Base-by-base conservation (phyloP, 441 rosid genomes). In the Adansonia rubrostipa region DNA sequence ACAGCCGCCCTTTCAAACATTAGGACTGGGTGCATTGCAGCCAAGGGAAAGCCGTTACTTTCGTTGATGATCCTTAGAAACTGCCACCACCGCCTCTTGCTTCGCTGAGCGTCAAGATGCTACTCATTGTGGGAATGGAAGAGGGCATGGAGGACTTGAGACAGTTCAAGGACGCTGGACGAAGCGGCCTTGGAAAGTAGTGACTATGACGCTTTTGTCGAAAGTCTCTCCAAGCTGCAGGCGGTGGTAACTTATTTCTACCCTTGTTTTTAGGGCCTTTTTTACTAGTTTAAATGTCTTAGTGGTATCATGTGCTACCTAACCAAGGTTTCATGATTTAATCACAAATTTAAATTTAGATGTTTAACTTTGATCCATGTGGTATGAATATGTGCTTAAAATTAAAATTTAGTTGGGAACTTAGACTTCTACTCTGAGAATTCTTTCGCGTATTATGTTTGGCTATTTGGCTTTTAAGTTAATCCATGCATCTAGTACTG, bases 101-200 rank as follows among this genome's bases (percentile, higher is more conserved):
- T 15, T 89, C 87, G n/a, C 79, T 89, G 78, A 77, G 80, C 70
- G 89, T 76, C 63, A 82, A 74, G 48, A 77, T 45, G 45, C 68
- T 75, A 28, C 78, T 24, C 7, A 58, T 58, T 33, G 81, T 42
- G 0, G 78, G 9, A 44, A 19, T 33, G 53, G 90, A 79, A n/a
- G 86, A 80, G 62, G 90, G 84, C 51, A 77, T 87, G 81, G 92
- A 84, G 72, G 99, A 90, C 73, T 96, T 97, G 99, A 82, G 83
- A 83, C 81, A 87, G 71, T 93, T 96, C 75, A 86, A 88, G 83
- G 95, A 91, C 75, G 97, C 87, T 96, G 79, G 93, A 96, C 54
- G 97, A 92, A 71, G 93, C 89, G 3, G 79, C 84, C 0, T 45
- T 96, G 87, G 94, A 88, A 79, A 87, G 89, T 76, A 94, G 82